Conservation (phyloP, 169 alveolate genomes). For the Plasmodium falciparum region DNA sequence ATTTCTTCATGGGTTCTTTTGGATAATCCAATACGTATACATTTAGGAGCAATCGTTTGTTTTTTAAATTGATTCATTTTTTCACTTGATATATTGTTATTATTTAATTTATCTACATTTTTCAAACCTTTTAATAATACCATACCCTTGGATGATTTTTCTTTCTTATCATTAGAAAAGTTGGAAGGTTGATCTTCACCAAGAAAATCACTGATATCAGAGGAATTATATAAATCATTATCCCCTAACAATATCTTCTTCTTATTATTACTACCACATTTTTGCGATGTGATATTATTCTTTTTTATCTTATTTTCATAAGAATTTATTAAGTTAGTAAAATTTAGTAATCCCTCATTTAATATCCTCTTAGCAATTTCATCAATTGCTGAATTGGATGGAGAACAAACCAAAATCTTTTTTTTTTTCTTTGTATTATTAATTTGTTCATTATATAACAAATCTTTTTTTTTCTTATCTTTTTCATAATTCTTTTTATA, state of each 20-base stretch:
- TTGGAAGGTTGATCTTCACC: no score
- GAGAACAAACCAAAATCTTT: constrained; percentile 97
- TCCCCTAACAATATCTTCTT: no score
- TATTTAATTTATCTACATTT: background rate
- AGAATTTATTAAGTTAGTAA: constrained; percentile 8
- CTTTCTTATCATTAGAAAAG: no score
- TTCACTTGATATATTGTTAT: background rate
- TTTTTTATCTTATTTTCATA: constrained; percentile 3
- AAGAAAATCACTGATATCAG: no score
- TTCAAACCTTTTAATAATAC: no score
- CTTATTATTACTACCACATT: background rate
- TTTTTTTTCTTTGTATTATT: constrained; percentile 49
- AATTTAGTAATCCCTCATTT: constrained; percentile 69
- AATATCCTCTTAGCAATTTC: constrained; percentile 94
- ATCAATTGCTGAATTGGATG: constrained; percentile 99
- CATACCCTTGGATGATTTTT: no score
- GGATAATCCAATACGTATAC: constrained; percentile 70
- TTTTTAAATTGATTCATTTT: background rate
- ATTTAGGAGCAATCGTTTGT: constrained; percentile 64
- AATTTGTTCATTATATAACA: constrained; percentile 33
- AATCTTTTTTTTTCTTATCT: constrained; percentile 40
- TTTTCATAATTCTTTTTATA: constrained; percentile 8
- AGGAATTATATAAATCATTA: background rate
- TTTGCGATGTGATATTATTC: background rate
- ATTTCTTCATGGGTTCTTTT: constrained; percentile 72